Percentiles rank a stretch among this genome's conserved stretches.
Conservation (phyloP, 441 rosid species). For the Macaranga tanarius region DNA sequence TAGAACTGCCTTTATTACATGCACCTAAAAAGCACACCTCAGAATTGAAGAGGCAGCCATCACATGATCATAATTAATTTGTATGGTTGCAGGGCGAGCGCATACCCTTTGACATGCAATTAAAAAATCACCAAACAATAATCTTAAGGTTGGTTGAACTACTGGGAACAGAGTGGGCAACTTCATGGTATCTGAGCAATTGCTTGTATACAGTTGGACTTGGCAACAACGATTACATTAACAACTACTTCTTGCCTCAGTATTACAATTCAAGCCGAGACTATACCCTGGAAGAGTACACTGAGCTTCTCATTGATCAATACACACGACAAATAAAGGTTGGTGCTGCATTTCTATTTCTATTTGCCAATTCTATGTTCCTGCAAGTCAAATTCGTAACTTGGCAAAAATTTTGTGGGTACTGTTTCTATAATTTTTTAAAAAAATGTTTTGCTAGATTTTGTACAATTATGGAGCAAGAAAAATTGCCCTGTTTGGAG, state of each 20-base stretch:
- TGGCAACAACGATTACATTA: constrained; percentile 28
- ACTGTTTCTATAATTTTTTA: background rate
- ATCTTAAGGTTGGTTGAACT: background rate
- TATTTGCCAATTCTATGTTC: background rate
- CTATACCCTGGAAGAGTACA: constrained; percentile 30
- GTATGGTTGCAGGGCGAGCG: constrained; percentile 20
- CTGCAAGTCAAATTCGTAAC: no score
- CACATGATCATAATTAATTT: background rate
- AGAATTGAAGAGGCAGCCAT: no score
- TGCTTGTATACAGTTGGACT: constrained; percentile 26
- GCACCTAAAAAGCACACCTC: no score
- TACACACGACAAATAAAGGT: constrained; percentile 47
- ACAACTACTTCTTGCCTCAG: constrained; percentile 25
- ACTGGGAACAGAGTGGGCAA: background rate
- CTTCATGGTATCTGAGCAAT: constrained; percentile 3
- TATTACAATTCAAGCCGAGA: constrained; percentile 18
- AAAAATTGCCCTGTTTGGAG: constrained; percentile 22
- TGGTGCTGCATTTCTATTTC: fast-evolving
- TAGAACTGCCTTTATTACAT: no score
- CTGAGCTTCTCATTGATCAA: constrained; percentile 36
- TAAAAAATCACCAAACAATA: constrained; percentile 18
- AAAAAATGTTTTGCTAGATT: background rate
- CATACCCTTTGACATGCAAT: constrained; percentile 15
- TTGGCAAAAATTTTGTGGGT: no score
- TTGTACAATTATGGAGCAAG: constrained; percentile 23